Evolutionary conservation across 192 early-diverging fungal genomes (phyloP).

Genomic region (Coemansia sp.): DNA sequence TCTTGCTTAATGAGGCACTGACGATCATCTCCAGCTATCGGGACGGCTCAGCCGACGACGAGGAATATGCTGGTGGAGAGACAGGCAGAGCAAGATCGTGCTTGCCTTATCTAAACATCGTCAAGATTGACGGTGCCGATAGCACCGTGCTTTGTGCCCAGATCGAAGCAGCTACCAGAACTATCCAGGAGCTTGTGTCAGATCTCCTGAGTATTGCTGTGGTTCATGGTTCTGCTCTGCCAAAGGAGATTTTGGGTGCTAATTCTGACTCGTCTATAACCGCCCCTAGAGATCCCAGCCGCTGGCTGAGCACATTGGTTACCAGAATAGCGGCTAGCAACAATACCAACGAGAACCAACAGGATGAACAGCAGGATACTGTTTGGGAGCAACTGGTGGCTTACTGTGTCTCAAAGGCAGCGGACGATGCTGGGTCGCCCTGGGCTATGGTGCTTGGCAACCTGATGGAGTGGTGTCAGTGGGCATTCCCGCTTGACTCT

Average conservation of each 20-base stretch:
- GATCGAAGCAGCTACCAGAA: slow-evolving; percentile 11
- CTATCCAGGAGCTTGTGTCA: slow-evolving; percentile 28
- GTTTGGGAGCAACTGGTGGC: slow-evolving; percentile 18
- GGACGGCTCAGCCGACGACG: background rate
- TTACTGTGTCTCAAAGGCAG: background rate
- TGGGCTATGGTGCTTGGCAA: slow-evolving; percentile 39
- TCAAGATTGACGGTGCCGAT: slow-evolving; percentile 8
- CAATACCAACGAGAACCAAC: background rate
- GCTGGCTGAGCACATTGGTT: slow-evolving; percentile 23
- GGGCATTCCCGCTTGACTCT: slow-evolving; percentile 20
- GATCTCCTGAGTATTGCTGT: slow-evolving; percentile 20
- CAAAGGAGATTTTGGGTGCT: background rate
- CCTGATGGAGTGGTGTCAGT: slow-evolving; percentile 31
- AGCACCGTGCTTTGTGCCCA: slow-evolving; percentile 12
- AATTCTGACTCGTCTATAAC: background rate
- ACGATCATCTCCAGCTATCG: slow-evolving; percentile 7
- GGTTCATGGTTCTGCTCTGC: slow-evolving; percentile 15
- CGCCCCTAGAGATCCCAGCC: slow-evolving; percentile 19
- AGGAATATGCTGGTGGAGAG: background rate
- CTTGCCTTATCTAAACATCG: slow-evolving; percentile 11
- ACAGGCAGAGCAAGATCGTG: background rate
- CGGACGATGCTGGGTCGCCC: slow-evolving; percentile 7
- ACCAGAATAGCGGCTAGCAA: background rate
- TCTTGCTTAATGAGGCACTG: slow-evolving; percentile 38
- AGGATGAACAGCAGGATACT: background rate